These are phyloP conservation scores for Paramarasmius palmivorus DNA, from an alignment of 1,284 basidiomycete species.

Conservation along the genomic window DNA sequence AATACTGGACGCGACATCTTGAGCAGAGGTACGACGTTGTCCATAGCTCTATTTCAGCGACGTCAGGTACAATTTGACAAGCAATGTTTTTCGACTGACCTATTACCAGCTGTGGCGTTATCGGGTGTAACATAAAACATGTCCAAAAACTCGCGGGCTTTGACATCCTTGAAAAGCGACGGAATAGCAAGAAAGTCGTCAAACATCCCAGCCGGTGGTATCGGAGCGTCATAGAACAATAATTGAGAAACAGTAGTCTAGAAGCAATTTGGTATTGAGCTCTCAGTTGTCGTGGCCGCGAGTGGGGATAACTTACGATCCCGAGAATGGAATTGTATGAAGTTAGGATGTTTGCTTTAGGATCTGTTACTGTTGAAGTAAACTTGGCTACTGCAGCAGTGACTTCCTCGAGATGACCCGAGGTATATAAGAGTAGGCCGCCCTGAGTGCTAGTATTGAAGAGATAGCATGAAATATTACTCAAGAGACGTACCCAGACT, in stretches of 20 bases:
- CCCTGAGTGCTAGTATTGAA: constrained; percentile 39
- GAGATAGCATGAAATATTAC: not conserved
- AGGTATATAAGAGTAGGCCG: constrained; percentile 47
- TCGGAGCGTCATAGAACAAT: constrained; percentile 55
- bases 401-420: constrained; percentile 36
- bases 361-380: constrained; percentile 46
- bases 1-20: constrained; percentile 41
- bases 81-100: constrained; percentile 43
- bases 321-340: constrained; percentile 51
- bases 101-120: constrained; percentile 36
- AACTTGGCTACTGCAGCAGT: constrained; percentile 52
- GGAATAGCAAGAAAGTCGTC: constrained; percentile 47
- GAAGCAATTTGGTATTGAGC: not conserved
- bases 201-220: constrained; percentile 47
- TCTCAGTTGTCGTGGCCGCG: too few relatives aligned
- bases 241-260: constrained; percentile 36
- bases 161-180: constrained; percentile 35
- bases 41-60: constrained; percentile 39
- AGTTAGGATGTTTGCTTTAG: constrained; percentile 60
- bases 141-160: constrained; percentile 37
- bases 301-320: constrained; percentile 27
- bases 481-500: constrained; percentile 42
- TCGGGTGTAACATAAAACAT: constrained; percentile 42
- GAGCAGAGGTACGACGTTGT: constrained; percentile 48
- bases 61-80: too few relatives aligned